Base-by-base conservation (phyloP, 202 grass and related monocot species). In the Cymbopogon flexuosus region DNA sequence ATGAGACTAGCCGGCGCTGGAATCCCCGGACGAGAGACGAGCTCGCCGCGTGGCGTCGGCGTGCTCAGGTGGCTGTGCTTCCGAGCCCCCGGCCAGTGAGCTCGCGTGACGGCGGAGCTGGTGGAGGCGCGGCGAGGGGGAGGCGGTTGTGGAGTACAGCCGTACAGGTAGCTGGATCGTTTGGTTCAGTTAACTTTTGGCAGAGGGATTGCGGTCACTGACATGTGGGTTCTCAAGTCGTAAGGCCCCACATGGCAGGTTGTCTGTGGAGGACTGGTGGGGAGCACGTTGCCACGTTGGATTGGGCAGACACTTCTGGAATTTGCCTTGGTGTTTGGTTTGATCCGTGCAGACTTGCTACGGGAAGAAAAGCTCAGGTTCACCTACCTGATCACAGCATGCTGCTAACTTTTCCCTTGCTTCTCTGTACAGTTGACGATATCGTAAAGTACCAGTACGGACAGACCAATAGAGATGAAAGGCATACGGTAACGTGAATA, bases 21-120 rank as follows among this genome's bases (percentile, higher is more conserved):
- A 56, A 31, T 41, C 62, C 36, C 61, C 16, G 2, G 11, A 24
- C 4, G 24, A 13, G 23, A 54, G 56, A 72, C 22, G 12, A 16
- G 42, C 33, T 84, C 64, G 72, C 77, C 73, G 43, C 27, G 35
- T 49, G 79, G 58, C 61, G 59, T 22, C n/a, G 71, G 61, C 16
- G 57, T 2, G 66, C 54, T 11, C 18, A 2, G 1, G 39, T 40
- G 18, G 74, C 1, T 67, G 18, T 16, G 68, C 13, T 23, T 34
- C 41, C 14, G 35, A 57, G 65, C 4, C 57, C 21, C 78, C 70
- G 64, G 51, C 4, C 16, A 11, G 18, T 22, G 62, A 37, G 68
- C 51, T 63, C 43, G 57, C 74, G 74, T 64, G 66, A 30, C 77
- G 86, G 86, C 69, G 68, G 3, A 3, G 65, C 68, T 61, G 15